These are phyloP conservation scores for Pythium utonaiense DNA, from an alignment of 352 stramenopile species.

Conservation along the genomic window DNA sequence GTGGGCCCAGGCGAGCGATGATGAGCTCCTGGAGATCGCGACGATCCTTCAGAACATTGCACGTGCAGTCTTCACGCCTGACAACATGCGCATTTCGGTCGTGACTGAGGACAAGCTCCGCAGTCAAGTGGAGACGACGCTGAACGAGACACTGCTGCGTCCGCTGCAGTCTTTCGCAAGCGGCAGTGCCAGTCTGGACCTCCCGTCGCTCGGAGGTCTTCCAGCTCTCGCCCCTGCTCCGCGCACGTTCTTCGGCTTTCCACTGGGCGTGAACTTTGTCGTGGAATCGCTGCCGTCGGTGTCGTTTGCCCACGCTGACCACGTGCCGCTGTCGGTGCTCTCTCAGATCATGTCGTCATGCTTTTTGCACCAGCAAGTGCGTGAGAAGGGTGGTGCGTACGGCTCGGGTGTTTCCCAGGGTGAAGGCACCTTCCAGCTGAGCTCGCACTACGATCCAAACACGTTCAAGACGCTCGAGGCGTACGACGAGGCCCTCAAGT, in stretches of 20 bases:
- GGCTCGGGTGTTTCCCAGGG: conserved; percentile 64
- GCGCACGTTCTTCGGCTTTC: conserved; percentile 73
- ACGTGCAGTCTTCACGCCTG: conserved; percentile 45
- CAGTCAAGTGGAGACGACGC: conserved; percentile 37
- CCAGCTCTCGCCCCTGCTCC: conserved; percentile 24
- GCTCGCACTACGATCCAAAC: conserved; percentile 85
- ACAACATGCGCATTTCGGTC: conserved; percentile 59
- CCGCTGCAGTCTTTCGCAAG: conserved; percentile 25
- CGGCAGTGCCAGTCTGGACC: conserved; percentile 1
- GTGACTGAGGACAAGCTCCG: conserved; percentile 75
- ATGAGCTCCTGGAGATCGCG: conserved; percentile 56
- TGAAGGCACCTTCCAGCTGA: conserved; percentile 78
- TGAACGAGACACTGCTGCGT: conserved; percentile 44
- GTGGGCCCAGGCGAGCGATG: conserved; percentile 65
- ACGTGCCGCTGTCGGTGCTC: conserved; percentile 71
- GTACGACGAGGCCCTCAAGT: conserved; percentile 54
- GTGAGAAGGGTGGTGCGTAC: conserved; percentile 78
- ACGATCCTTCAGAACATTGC: conserved; percentile 57
- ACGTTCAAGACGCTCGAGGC: conserved; percentile 72
- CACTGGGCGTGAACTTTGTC: conserved; percentile 81
- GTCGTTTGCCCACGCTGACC: conserved; percentile 66
- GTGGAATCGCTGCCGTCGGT: conserved; percentile 73
- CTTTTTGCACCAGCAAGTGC: conserved; percentile 77
- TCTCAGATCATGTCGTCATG: conserved; percentile 84
- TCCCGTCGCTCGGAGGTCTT: conserved; percentile 18